Percentiles rank a stretch among this genome's conserved stretches.
phyloP scores from a whole-genome alignment of 2,329 filamentous ascomycete genomes.

The Setomelanomma holmii region DNA sequence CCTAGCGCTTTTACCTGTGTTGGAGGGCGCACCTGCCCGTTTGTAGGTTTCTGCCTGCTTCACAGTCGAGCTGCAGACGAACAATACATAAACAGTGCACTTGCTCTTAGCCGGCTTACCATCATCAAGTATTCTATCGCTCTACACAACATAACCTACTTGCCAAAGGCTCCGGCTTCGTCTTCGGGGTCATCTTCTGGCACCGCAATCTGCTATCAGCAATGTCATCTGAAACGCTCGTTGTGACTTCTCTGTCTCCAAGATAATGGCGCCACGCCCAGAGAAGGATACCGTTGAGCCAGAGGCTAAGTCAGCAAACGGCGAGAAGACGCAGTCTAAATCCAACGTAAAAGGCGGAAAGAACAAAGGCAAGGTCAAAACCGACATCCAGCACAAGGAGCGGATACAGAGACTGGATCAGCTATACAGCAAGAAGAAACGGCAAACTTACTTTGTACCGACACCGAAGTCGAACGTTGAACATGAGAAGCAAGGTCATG shows the following conservation, averaged over 20 bases:
- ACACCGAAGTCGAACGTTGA: conserved; percentile 8
- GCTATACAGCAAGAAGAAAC: conserved; percentile 15
- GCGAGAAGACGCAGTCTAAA: background rate
- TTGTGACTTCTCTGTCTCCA: too few relatives aligned
- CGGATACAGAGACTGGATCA: conserved; percentile 14
- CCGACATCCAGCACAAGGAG: conserved; percentile 3
- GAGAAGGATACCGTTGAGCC: background rate
- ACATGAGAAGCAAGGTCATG: conserved; percentile 4
- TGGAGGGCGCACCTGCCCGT: background rate
- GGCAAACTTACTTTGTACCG: conserved; percentile 14
- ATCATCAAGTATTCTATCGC: too few relatives aligned
- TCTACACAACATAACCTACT: too few relatives aligned
- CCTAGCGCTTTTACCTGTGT: background rate
- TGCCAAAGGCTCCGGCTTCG: too few relatives aligned
- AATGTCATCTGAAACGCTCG: too few relatives aligned
- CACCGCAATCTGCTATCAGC: too few relatives aligned
- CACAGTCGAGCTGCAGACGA: too few relatives aligned
- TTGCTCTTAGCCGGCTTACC: too few relatives aligned
- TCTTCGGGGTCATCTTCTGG: too few relatives aligned
- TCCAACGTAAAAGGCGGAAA: conserved; percentile 6
- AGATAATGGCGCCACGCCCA: conserved; percentile 1
- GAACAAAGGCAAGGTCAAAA: conserved; percentile 4
- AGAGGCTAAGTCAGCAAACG: background rate
- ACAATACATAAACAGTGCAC: too few relatives aligned
- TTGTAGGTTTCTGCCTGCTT: too few relatives aligned